Base-by-base conservation (phyloP, 129 eudicot species). In the Tanacetum coccineum region DNA sequence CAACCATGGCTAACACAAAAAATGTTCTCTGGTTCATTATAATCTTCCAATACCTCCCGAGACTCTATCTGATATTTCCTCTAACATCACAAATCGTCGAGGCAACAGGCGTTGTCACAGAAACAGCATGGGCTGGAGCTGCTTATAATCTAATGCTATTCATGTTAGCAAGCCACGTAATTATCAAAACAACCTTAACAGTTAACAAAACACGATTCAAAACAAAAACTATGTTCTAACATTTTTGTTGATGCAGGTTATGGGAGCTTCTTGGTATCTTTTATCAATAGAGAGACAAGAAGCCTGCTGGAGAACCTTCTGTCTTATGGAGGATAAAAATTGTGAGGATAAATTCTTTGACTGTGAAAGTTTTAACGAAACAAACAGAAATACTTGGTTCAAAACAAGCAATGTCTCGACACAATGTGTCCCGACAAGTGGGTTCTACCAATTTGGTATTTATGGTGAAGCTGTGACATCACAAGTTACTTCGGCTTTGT, bases 71-170 rank as follows among this genome's bases (percentile, higher is more conserved):
- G 58, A 87, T 89, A 73, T 87, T 74, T 77, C 97, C 97, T 53
- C 71, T 91, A 22, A 82, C 97, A n/a, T 79, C 92, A 13, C 78
- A 91, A 80, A 91, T 91, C 39, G 87, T 83, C 20, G 85, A 81
- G 72, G 80, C 97, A 36, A 91, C 90, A 45, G 97, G 97, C 22
- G 87, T 87, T 72, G 89, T 91, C 49, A 87, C 97, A 2, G 89
- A 84, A 75, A 87, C 90, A 14, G 97, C 92, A 8, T 87, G 97
- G 95, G 95, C 92, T 45, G 97, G 95, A 76, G 97, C 97, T 55
- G 95, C 95, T 8, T 91, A 91, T 47, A 91, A 91, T 76, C 79
- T 91, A 77, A 87, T 91, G 85, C 90, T 91, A 45, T 91, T 76
- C 83, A 84, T 87, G 91, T 77, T 91, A 64, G 89, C 92, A 71